Conservation (phyloP, 352 stramenopile species). For the Globisporangium carolinianum region DNA sequence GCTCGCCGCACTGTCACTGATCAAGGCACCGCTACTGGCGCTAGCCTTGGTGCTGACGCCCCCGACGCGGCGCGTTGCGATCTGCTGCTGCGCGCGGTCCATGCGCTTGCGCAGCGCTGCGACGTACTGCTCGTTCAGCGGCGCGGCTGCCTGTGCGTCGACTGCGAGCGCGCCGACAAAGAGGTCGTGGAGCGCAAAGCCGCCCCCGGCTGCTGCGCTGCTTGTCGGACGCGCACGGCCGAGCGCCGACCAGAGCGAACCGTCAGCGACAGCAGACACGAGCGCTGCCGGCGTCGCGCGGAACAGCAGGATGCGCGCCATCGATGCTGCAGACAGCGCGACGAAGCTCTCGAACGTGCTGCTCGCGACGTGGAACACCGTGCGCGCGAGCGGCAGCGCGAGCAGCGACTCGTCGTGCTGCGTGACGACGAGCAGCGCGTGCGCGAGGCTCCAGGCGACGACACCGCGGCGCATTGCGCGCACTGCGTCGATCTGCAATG, state of each 20-base stretch:
- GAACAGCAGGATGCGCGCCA: constrained; percentile 53
- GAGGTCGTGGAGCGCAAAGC: constrained; percentile 14
- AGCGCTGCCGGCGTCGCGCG: constrained; percentile 28
- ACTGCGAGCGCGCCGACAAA: constrained; percentile 15
- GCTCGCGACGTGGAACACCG: constrained; percentile 38
- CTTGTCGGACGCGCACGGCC: constrained; percentile 1
- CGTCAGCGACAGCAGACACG: constrained; percentile 9
- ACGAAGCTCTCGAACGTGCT: constrained; percentile 41
- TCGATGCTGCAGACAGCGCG: constrained; percentile 26
- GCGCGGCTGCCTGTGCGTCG: constrained; percentile 15
- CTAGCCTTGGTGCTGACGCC: constrained; percentile 3
- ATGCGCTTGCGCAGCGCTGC: constrained; percentile 25
- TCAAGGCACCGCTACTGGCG: too few species aligned
- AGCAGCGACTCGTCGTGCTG: constrained; percentile 11
- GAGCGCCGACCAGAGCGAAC: constrained; percentile 29
- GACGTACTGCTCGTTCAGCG: constrained; percentile 43
- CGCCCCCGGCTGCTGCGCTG: constrained; percentile 4
- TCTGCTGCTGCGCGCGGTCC: constrained; percentile 22
- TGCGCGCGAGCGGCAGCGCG: constrained; percentile 16
- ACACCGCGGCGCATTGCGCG: constrained; percentile 35
- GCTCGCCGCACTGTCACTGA: constrained; percentile 14
- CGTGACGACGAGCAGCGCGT: constrained; percentile 22
- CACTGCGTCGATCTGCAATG: constrained; percentile 36
- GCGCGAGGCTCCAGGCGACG: constrained; percentile 25
- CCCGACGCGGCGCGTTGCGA: constrained; percentile 21